Conservation (phyloP, 176 grass and related monocot species). For the Panicum miliaceum region DNA sequence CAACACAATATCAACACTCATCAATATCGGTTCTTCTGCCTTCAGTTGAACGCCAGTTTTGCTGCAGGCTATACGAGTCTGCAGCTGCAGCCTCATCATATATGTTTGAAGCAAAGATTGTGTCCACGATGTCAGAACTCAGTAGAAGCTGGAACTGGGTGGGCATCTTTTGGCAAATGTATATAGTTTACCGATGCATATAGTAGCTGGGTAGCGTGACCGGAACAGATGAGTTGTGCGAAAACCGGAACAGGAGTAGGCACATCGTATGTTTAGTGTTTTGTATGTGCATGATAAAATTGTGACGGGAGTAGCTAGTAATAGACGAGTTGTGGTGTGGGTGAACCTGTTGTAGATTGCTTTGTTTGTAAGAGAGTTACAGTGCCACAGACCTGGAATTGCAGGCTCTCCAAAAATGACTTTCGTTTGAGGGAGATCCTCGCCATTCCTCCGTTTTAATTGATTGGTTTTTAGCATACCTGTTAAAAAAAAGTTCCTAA, state of each 20-base stretch:
- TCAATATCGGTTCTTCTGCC: not conserved
- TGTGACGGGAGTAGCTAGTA: not conserved
- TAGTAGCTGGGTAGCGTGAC: not conserved
- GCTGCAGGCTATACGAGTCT: not conserved
- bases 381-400: not conserved
- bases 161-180: not conserved
- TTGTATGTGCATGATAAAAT: not conserved
- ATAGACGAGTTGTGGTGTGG: not conserved
- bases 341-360: not conserved
- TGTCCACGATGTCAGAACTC: not conserved
- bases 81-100: not conserved
- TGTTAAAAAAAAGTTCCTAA: not conserved
- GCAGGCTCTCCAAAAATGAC: not conserved
- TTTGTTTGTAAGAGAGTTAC: not conserved
- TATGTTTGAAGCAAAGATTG: not conserved
- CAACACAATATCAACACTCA: not conserved
- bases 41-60: not conserved
- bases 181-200: conserved; percentile 1
- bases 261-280: not conserved
- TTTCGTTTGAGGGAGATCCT: not conserved
- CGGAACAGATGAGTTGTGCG: not conserved
- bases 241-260: not conserved
- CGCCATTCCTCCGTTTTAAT: not conserved
- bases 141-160: not conserved
- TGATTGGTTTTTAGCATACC: not conserved